These are phyloP conservation scores for Coemansia nantahalensis DNA, from an alignment of 192 early-diverging fungal species.

Conservation along the genomic window DNA sequence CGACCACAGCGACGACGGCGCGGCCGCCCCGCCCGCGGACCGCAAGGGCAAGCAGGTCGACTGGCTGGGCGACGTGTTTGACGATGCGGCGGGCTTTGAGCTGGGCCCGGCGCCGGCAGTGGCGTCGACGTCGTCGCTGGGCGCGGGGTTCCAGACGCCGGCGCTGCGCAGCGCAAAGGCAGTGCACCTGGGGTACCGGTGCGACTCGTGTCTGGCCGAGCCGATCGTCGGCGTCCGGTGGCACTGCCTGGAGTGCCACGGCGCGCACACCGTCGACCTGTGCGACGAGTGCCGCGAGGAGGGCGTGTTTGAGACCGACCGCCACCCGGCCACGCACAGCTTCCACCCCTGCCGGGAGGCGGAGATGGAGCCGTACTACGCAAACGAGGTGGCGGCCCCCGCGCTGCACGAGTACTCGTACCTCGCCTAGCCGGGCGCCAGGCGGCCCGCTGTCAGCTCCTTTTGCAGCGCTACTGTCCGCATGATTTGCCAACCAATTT, in stretches of 20 bases:
- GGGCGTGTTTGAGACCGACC: conserved; percentile 50
- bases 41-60: conserved; percentile 44
- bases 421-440: conserved; percentile 28
- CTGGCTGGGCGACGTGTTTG: too few species aligned
- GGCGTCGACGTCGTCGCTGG: conserved; percentile 8
- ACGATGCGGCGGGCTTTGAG: too few species aligned
- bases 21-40: too few species aligned
- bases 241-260: conserved; percentile 64
- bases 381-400: conserved; percentile 40
- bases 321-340: conserved; percentile 26
- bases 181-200: conserved; percentile 52
- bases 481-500: too few species aligned
- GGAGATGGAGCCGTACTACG: conserved; percentile 53
- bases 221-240: conserved; percentile 71
- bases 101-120: background rate
- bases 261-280: conserved; percentile 62
- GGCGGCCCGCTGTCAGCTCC: too few species aligned
- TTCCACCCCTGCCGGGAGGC: conserved; percentile 36
- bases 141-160: conserved; percentile 2
- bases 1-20: conserved; percentile 2
- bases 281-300: conserved; percentile 65
- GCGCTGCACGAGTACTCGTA: conserved; percentile 51
- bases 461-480: too few species aligned
- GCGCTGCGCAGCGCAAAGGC: conserved; percentile 32
- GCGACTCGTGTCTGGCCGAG: conserved; percentile 68